Percentiles rank a stretch among this genome's conserved stretches.
These are phyloP conservation scores for Nemania sp. DNA, from an alignment of 2,329 filamentous ascomycete genomes.

Conservation along the genomic window DNA sequence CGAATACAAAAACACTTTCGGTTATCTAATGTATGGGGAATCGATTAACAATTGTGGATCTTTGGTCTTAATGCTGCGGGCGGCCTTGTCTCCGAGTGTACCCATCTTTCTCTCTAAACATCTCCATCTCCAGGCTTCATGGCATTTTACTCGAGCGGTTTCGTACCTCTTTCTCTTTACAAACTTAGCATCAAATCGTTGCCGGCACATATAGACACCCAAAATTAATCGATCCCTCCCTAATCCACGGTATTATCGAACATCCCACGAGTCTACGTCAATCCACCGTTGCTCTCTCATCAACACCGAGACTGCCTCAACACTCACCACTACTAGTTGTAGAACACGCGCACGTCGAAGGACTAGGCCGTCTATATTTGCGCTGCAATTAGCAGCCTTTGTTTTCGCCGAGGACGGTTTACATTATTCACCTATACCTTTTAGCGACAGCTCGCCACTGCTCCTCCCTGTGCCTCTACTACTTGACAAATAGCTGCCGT, in stretches of 20 bases:
- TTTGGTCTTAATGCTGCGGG: constrained; percentile 34
- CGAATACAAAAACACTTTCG: not conserved
- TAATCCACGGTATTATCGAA: not conserved
- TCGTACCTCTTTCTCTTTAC: not conserved
- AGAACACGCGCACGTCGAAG: not conserved
- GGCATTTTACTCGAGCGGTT: constrained; percentile 15
- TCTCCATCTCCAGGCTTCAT: constrained; percentile 7
- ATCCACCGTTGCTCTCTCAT: constrained; percentile 14
- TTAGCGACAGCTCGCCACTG: not conserved
- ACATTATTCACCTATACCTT: not conserved
- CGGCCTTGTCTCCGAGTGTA: constrained; percentile 34
- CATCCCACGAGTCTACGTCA: constrained; percentile 10
- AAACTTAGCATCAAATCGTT: not conserved
- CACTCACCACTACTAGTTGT: not conserved
- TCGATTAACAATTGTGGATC: constrained; percentile 5
- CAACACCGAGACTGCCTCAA: not conserved
- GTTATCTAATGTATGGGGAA: not conserved
- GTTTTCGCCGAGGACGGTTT: not conserved
- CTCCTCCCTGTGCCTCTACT: constrained; percentile 8
- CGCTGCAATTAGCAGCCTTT: not conserved
- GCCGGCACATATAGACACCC: not conserved
- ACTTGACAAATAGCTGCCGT: constrained; percentile 5
- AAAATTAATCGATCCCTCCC: not conserved
- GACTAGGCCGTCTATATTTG: not conserved
- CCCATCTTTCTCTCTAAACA: constrained; percentile 24